Evolutionary conservation across 1,284 basidiomycete genomes (phyloP), one percentile per base, ranked within the genome.

Genomic region (Malassezia slooffiae): DNA sequence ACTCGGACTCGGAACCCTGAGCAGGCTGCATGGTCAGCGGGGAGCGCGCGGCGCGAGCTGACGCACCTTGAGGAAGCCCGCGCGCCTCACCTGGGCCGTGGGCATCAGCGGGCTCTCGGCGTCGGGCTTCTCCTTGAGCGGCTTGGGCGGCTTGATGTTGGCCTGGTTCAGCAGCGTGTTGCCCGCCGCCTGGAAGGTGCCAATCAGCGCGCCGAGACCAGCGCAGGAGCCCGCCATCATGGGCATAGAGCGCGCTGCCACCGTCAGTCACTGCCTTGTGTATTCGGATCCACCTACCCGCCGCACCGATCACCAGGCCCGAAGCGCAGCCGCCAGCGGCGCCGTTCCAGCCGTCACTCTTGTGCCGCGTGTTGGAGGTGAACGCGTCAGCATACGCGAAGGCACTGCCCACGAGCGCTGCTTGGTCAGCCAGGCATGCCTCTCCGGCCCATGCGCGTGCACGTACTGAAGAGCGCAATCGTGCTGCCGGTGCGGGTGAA

Each of bases 291-390:
- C 23, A 75, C 78, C 45, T 67, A 85, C 86, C 76, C 73, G 81
- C 77, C 50, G 89, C 74, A 49, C 89, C 89, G 32, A 85, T 84
- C 52, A 93, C 74, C 71, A 93, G 85, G 37, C 89, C 89, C 43
- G 88, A 87, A 38, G 88, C 89, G 72, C 89, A 93, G 44, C 84
- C 89, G 52, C 85, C 89, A 40, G 79, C 79, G 37, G 83, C 83
- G 43, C 83, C 82, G 67, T 90, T 95, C 59, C 85, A 67, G 26
- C 82, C 75, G 67, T 93, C 89, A 55, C 87, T 77, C 58, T 78
- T 83, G 72, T 81, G 76, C 43, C 89, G 78, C 51, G 79, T 72
- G 72, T 95, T 95, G 48, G 85, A 84, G 15, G 85, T 79, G 24
- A 76, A 72, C 7, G 84, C 75, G 65, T 91, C 83, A 4, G 84